These are phyloP conservation scores for Globisporangium irregulare DNA, from an alignment of 352 stramenopile genomes.

Conservation along the genomic window DNA sequence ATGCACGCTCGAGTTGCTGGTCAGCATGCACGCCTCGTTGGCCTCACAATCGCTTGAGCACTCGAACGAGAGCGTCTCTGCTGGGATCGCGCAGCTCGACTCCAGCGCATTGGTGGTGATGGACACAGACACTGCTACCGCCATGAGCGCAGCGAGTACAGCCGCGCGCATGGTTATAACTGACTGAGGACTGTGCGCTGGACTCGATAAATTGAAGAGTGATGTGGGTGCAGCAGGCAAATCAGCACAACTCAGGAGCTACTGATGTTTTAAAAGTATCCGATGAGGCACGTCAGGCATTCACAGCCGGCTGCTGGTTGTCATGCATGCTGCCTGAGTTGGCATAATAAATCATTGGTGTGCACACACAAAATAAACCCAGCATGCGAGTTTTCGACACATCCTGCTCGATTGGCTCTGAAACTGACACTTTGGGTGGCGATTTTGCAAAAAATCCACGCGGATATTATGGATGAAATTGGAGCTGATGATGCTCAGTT, in stretches of 20 bases:
- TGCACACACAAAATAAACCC: no score
- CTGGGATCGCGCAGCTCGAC: neutral
- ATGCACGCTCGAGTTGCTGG: neutral
- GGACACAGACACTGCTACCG: neutral
- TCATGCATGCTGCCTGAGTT: neutral
- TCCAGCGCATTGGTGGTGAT: neutral
- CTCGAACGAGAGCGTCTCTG: slow-evolving; percentile 8
- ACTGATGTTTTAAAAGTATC: neutral
- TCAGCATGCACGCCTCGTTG: neutral
- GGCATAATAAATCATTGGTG: neutral
- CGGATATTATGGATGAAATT: neutral
- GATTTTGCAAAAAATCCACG: neutral
- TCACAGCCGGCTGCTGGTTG: neutral
- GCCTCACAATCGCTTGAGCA: neutral
- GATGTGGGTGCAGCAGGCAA: neutral
- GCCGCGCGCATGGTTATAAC: neutral
- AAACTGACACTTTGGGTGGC: neutral
- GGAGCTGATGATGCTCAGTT: neutral
- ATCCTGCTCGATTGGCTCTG: neutral
- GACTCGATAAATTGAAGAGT: neutral
- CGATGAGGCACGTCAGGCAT: neutral
- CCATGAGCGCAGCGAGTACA: neutral
- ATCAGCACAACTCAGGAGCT: neutral
- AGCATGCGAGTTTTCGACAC: neutral
- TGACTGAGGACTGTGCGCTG: neutral